These are phyloP conservation scores for Diplodia corticola DNA, from an alignment of 2,329 filamentous ascomycete genomes.

Conservation along the genomic window DNA sequence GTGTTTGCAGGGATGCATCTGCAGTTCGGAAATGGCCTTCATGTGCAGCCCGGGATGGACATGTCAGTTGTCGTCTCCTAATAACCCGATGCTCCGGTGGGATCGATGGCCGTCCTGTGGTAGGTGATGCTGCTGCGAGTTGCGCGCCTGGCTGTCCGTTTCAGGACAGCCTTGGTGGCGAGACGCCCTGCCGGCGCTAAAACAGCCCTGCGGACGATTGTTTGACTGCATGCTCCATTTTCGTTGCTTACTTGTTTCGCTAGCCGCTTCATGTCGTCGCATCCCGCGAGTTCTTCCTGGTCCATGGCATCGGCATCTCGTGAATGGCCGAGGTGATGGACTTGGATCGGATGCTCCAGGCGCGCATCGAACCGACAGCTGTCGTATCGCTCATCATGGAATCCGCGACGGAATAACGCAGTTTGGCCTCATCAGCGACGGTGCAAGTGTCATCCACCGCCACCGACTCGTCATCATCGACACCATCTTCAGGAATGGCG, in stretches of 20 bases:
- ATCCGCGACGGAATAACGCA: slow-evolving; percentile 16
- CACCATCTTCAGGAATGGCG: slow-evolving; percentile 7
- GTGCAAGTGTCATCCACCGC: not conserved
- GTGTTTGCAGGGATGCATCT: not conserved
- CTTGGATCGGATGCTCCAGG: slow-evolving; percentile 17
- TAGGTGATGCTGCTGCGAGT: not conserved
- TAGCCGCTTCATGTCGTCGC: slow-evolving; percentile 2
- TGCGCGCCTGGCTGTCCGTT: not conserved
- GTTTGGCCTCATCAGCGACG: slow-evolving; percentile 2
- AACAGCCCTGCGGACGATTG: not conserved
- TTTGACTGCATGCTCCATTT: not conserved
- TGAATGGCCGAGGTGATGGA: slow-evolving; percentile 5
- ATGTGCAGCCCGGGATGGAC: not conserved
- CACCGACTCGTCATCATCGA: not conserved
- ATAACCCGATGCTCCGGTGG: not conserved
- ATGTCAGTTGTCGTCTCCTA: not conserved
- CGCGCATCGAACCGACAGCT: slow-evolving; percentile 14
- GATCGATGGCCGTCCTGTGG: too few species aligned
- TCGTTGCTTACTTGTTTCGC: slow-evolving; percentile 7
- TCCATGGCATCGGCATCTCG: slow-evolving; percentile 10
- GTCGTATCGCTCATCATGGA: slow-evolving; percentile 21
- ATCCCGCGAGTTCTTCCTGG: slow-evolving; percentile 11
- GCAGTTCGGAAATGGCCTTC: not conserved
- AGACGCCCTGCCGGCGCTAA: not conserved
- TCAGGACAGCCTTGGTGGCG: not conserved